These are phyloP conservation scores for Athelia sp. DNA, from an alignment of 1,284 basidiomycete genomes.

Conservation along the genomic window DNA sequence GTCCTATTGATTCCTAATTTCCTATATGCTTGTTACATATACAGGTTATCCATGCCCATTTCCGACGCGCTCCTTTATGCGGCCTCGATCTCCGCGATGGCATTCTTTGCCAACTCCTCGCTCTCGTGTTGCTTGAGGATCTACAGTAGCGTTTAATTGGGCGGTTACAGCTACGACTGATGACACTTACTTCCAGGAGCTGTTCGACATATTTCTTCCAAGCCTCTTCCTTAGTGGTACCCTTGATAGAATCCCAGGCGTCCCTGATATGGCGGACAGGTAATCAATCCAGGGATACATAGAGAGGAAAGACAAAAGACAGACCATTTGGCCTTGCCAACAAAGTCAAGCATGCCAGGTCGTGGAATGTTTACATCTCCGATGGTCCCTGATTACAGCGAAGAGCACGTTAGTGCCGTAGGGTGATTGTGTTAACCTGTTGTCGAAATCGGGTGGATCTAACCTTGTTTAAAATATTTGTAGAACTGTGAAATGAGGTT, in stretches of 20 bases:
- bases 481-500: constrained; percentile 71
- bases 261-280: constrained; percentile 46
- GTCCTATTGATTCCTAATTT: too few species aligned
- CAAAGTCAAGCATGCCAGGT: constrained; percentile 75
- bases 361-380: constrained; percentile 65
- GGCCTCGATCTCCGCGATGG: constrained; percentile 57
- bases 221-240: constrained; percentile 67
- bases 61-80: constrained; percentile 17
- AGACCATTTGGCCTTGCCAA: constrained; percentile 83
- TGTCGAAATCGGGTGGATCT: constrained; percentile 6
- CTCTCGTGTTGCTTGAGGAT: constrained; percentile 47
- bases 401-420: neutral
- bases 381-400: constrained; percentile 48
- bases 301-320: constrained; percentile 14
- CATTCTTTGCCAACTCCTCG: constrained; percentile 52
- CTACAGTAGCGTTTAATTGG: constrained; percentile 26
- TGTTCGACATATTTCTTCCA: constrained; percentile 68
- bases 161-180: constrained; percentile 2
- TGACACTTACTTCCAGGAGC: constrained; percentile 56
- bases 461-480: constrained; percentile 88
- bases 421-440: neutral
- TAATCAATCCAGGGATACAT: constrained; percentile 3
- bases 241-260: constrained; percentile 82
- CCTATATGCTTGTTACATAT: neutral
- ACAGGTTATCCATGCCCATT: neutral